Conservation (phyloP, 2,329 filamentous ascomycete genomes). For the Botryosphaeria dothidea region DNA sequence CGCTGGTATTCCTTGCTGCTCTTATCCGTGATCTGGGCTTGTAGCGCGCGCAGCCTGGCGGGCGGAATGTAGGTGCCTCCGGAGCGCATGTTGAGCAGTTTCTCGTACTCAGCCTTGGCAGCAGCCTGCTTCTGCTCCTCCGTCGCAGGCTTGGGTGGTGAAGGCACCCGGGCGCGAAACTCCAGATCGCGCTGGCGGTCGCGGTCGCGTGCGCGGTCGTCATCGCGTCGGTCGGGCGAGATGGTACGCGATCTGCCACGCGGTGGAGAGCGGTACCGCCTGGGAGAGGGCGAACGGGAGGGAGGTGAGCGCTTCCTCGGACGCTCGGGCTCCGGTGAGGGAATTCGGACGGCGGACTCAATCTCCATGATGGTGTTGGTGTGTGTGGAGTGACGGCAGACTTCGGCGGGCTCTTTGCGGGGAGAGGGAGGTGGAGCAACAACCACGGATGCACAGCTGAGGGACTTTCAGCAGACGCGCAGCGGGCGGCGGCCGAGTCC, state of each 20-base stretch:
- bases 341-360: conserved; percentile 60
- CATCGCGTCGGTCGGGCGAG: conserved; percentile 34
- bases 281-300: conserved; percentile 55
- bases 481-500: background rate
- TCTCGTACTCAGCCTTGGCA: conserved; percentile 91
- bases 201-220: conserved; percentile 44
- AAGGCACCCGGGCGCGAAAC: conserved; percentile 39
- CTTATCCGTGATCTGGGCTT: conserved; percentile 97
- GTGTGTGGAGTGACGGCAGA: background rate
- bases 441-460: conserved; percentile 1
- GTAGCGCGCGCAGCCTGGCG: conserved; percentile 82
- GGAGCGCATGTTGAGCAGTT: conserved; percentile 86
- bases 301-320: conserved; percentile 56
- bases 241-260: conserved; percentile 19
- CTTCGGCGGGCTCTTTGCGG: background rate
- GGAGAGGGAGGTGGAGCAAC: background rate
- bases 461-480: background rate
- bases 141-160: conserved; percentile 56
- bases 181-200: conserved; percentile 55
- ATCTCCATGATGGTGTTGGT: conserved; percentile 27
- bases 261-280: conserved; percentile 51
- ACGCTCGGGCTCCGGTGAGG: conserved; percentile 55
- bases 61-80: conserved; percentile 97
- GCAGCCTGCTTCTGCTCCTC: conserved; percentile 85
- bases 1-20: conserved; percentile 95